phyloP scores from a whole-genome alignment of 352 stramenopile genomes.

The Globisporangium mamillatum region DNA sequence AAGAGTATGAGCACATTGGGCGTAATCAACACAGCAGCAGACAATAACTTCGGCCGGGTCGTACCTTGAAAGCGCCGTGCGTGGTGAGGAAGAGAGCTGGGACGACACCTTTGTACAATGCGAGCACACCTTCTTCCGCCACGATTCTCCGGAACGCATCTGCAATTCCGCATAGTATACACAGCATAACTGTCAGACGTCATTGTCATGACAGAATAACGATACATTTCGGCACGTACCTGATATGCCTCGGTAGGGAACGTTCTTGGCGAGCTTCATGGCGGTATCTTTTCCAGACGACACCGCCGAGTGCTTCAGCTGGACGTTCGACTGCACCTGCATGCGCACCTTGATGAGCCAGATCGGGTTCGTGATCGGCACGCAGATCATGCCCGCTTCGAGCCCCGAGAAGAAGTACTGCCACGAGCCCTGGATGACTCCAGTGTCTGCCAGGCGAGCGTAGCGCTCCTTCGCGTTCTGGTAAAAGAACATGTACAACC shows the following conservation, averaged over 20 bases:
- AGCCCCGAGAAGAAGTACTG: conserved; percentile 83
- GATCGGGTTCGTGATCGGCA: conserved; percentile 97
- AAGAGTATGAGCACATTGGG: not conserved
- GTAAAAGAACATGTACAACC: conserved; percentile 99
- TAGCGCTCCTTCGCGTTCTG: conserved; percentile 92
- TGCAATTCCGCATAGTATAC: conserved; percentile 13
- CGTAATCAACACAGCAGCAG: not conserved
- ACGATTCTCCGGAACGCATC: conserved; percentile 94
- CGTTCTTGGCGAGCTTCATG: conserved; percentile 46
- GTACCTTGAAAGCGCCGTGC: conserved; percentile 95
- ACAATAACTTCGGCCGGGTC: not conserved
- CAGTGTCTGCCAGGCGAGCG: conserved; percentile 62
- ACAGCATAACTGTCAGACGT: not conserved
- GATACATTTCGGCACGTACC: conserved; percentile 21
- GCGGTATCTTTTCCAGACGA: conserved; percentile 47
- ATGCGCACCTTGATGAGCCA: conserved; percentile 98
- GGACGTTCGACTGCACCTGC: conserved; percentile 83
- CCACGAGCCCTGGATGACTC: conserved; percentile 72
- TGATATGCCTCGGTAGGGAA: conserved; percentile 66
- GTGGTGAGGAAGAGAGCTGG: conserved; percentile 95
- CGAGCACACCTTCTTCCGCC: conserved; percentile 90
- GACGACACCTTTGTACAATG: conserved; percentile 95
- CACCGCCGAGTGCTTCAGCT: conserved; percentile 34
- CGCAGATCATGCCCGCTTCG: conserved; percentile 87
- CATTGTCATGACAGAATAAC: not conserved